Conservation (phyloP, 257 asterid species). For the Solanum dulcamara region DNA sequence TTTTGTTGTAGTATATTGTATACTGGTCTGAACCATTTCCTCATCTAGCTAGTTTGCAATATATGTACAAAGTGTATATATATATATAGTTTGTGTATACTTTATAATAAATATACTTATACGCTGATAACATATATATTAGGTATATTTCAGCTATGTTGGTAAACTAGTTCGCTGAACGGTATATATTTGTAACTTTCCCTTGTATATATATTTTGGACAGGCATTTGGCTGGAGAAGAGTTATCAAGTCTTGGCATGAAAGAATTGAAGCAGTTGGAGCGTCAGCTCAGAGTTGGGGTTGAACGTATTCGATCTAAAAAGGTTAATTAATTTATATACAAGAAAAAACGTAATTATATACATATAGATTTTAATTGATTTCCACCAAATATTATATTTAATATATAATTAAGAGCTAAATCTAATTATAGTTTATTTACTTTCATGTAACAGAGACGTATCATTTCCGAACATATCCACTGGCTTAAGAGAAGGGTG, state of each 20-base stretch:
- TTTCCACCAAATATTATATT: not conserved
- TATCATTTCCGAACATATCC: constrained; percentile 31
- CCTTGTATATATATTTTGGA: not conserved
- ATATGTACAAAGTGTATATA: not conserved
- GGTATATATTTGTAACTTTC: not conserved
- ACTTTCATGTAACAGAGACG: constrained; percentile 19
- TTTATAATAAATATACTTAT: not conserved
- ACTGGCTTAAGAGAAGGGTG: constrained; percentile 37
- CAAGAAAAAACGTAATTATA: not conserved
- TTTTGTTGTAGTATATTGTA: too few species aligned
- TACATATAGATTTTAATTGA: not conserved
- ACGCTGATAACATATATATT: too few species aligned
- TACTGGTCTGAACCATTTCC: too few species aligned
- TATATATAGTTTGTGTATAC: not conserved
- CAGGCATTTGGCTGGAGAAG: constrained; percentile 52
- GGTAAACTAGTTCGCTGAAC: not conserved
- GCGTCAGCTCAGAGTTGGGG: constrained; percentile 43
- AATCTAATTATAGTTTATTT: not conserved
- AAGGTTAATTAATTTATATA: constrained; percentile 15
- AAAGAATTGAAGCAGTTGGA: constrained; percentile 51
- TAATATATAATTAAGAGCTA: not conserved
- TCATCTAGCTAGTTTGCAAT: not conserved
- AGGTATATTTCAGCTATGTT: too few species aligned
- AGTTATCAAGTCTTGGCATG: constrained; percentile 35
- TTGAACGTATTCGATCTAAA: constrained; percentile 50